Conservation (phyloP, 306 rosid species). For the Lablab purpureus region DNA sequence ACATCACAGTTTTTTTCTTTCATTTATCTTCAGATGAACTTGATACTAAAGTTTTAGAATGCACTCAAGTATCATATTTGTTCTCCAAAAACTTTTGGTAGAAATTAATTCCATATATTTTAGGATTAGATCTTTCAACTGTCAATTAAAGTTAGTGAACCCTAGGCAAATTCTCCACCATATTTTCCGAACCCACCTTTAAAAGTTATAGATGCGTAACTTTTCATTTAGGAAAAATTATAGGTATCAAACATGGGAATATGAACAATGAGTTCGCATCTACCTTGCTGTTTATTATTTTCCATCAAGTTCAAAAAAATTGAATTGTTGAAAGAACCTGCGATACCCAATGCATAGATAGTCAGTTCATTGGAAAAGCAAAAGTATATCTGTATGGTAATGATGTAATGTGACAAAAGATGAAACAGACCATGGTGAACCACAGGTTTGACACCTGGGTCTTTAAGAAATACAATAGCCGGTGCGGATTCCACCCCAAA, state of each 20-base stretch:
- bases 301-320: slow-evolving; percentile 69
- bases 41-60: slow-evolving; percentile 18
- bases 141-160: slow-evolving; percentile 5
- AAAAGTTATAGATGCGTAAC: background rate
- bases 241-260: background rate
- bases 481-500: slow-evolving; percentile 95
- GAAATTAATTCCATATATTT: background rate
- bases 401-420: slow-evolving; percentile 31
- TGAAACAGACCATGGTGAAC: slow-evolving; percentile 73
- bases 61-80: slow-evolving; percentile 10
- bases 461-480: slow-evolving; percentile 87
- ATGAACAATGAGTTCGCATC: slow-evolving; percentile 24
- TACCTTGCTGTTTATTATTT: slow-evolving; percentile 86
- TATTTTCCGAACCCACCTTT: slow-evolving; percentile 12
- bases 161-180: slow-evolving; percentile 18
- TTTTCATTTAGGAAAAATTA: background rate
- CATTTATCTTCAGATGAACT: background rate
- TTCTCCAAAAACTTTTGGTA: slow-evolving; percentile 1
- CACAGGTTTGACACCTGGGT: slow-evolving; percentile 88
- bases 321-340: slow-evolving; percentile 72
- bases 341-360: slow-evolving; percentile 40
- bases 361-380: slow-evolving; percentile 43
- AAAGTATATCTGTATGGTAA: slow-evolving; percentile 28
- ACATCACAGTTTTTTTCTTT: slow-evolving; percentile 20
- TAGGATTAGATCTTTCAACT: slow-evolving; percentile 19